phyloP scores from a whole-genome alignment of 2,329 filamentous ascomycete genomes.

The Phialocephala sp. region DNA sequence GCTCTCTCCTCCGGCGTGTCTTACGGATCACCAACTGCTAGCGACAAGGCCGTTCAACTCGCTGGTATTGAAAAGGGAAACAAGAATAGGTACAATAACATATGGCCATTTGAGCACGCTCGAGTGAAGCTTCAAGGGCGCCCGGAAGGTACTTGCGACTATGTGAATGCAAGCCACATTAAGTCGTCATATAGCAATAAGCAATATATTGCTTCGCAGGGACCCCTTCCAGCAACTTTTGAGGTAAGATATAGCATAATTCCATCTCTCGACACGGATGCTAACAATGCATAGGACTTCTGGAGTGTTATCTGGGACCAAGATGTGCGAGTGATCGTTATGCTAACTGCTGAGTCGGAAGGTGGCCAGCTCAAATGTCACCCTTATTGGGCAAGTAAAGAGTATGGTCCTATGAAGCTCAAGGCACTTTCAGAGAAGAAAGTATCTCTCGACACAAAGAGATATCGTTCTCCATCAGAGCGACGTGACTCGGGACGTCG shows the following conservation, averaged over 20 bases:
- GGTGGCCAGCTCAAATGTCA: slow-evolving; percentile 95
- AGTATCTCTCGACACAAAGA: slow-evolving; percentile 71
- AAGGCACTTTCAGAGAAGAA: slow-evolving; percentile 82
- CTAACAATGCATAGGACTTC: slow-evolving; percentile 71
- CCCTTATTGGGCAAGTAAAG: slow-evolving; percentile 83
- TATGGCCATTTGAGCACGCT: slow-evolving; percentile 93
- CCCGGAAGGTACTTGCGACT: slow-evolving; percentile 77
- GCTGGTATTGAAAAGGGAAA: slow-evolving; percentile 92
- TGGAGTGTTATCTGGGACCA: slow-evolving; percentile 99
- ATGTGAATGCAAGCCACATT: slow-evolving; percentile 92
- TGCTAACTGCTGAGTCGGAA: slow-evolving; percentile 93
- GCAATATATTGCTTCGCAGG: slow-evolving; percentile 94
- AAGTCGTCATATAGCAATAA: slow-evolving; percentile 83
- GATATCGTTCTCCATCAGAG: slow-evolving; percentile 50
- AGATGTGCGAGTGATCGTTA: slow-evolving; percentile 92
- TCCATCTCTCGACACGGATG: slow-evolving; percentile 19
- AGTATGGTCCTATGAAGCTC: slow-evolving; percentile 79
- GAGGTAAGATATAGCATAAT: slow-evolving; percentile 62
- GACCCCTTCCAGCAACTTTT: slow-evolving; percentile 89
- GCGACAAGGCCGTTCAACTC: slow-evolving; percentile 64
- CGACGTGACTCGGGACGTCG: slow-evolving; percentile 51
- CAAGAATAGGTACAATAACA: slow-evolving; percentile 98
- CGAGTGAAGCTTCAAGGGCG: slow-evolving; percentile 79
- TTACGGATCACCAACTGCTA: slow-evolving; percentile 53
- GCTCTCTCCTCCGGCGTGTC: slow-evolving; percentile 68